A percentile compares a stretch with the other conserved stretches of the same genome.
phyloP scores from a whole-genome alignment of 305 asterid genomes.

The Fraxinus ornus region DNA sequence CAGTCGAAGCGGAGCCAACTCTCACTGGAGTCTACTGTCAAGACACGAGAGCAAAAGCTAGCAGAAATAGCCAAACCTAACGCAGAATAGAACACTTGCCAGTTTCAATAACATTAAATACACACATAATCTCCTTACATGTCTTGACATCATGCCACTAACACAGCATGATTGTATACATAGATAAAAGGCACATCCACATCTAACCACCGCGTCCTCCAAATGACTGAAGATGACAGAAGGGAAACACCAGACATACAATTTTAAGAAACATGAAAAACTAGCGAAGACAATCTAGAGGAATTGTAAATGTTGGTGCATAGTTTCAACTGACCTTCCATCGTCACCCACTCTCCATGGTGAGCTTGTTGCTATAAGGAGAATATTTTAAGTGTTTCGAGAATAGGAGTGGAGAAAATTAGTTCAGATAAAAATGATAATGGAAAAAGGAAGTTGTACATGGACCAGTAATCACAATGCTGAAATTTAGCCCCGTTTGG shows the following conservation, averaged over 20 bases:
- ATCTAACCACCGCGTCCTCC: constrained; percentile 4
- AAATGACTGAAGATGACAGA: constrained; percentile 12
- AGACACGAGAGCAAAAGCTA: not conserved
- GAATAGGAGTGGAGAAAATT: constrained; percentile 23
- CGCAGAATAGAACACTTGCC: not conserved
- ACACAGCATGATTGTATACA: not conserved
- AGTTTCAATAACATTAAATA: not conserved
- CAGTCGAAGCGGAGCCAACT: constrained; percentile 13
- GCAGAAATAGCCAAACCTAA: constrained; percentile 1
- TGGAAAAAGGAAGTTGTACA: not conserved
- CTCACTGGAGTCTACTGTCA: not conserved
- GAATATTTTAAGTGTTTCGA: constrained; percentile 30
- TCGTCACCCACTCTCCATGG: constrained; percentile 31
- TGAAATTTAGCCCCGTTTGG: not conserved
- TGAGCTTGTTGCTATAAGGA: constrained; percentile 36
- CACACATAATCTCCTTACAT: not conserved
- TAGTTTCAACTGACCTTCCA: constrained; percentile 36
- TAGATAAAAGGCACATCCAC: not conserved
- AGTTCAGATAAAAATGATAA: constrained; percentile 3
- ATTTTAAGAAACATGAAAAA: not conserved
- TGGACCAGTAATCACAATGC: not conserved
- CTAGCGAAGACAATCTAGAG: constrained; percentile 22
- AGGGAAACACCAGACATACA: not conserved
- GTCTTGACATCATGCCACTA: constrained; percentile 3
- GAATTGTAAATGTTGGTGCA: constrained; percentile 24